Evolutionary conservation across 306 rosid species (phyloP).

Genomic region (Castanea sativa): DNA sequence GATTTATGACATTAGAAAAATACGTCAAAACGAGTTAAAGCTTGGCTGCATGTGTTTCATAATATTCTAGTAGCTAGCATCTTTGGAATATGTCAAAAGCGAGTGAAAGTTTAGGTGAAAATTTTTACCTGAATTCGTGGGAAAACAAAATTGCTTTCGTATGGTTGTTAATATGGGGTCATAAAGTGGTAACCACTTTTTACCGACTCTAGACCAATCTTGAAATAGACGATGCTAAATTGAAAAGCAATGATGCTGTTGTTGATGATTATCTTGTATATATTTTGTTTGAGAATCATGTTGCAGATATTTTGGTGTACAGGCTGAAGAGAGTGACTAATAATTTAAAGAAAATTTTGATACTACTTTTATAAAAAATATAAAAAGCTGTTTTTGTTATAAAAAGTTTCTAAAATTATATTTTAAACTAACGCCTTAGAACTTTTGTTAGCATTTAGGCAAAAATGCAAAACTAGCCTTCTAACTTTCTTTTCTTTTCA

Average conservation of each 20-base stretch:
- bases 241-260: neutral
- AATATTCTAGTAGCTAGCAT: neutral
- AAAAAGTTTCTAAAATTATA: too few species aligned
- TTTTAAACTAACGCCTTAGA: too few species aligned
- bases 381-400: too few species aligned
- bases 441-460: fast-evolving
- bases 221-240: neutral
- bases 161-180: neutral
- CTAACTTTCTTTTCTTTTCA: too few species aligned
- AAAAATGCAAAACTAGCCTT: too few species aligned
- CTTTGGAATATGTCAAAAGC: too few species aligned
- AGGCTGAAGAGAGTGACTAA: too few species aligned
- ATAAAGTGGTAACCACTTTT: neutral
- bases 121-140: neutral
- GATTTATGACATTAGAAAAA: neutral
- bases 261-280: neutral
- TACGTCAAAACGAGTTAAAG: neutral
- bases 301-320: neutral
- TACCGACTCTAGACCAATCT: neutral
- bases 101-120: neutral
- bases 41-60: neutral
- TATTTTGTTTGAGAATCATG: too few species aligned
- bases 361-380: too few species aligned
- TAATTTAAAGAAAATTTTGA: too few species aligned
- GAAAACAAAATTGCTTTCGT: neutral